Evolutionary conservation across 331 rosid species (phyloP), one percentile per base, ranked within the genome.

Genomic region (Pyracantha coccinea): DNA sequence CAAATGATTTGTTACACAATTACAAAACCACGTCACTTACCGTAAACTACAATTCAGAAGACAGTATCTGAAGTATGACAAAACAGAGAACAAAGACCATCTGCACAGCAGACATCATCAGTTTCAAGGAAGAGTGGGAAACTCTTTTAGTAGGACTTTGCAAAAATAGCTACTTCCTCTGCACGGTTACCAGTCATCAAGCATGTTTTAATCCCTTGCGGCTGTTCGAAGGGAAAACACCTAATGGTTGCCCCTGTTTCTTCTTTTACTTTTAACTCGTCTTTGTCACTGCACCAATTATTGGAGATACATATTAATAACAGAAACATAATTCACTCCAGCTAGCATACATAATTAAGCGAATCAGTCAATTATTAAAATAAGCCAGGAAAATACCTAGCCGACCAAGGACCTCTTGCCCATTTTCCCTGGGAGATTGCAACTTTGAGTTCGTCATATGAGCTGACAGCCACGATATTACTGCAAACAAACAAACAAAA

Each of bases 331-430:
- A 32, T 27, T 33, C 4, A 60, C 4, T 4, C 45, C 32, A 63
- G 32, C 33, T 41, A 41, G 47, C 24, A 63, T 29, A 31, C n/a
- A 16, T 28, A 62, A 14, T 17, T 25, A 53, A 7, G 33, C 33
- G 50, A 25, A 20, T 31, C 14, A 15, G 16, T 23, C 29, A 16
- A 52, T 23, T 27, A 35, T 12, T n/a, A 61, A 80, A 54, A 52
- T 1, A 23, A 68, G 14, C 20, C 38, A 11, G 75, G 76, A 27
- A 53, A 15, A 54, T 86, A 94, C 99, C 96, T 89, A 62, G 99
- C 99, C 31, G 99, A 94, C 99, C 99, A 94, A 47, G 99, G 97
- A 61, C 97, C 97, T 83, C 97, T 87, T 60, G 99, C 99, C 99
- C 99, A 94, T 90, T 88, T 94, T n/a, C 99, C 99, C 82, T 87